phyloP scores from a whole-genome alignment of 2,329 filamentous ascomycete genomes.

The Ceratocystis lukuohia region DNA sequence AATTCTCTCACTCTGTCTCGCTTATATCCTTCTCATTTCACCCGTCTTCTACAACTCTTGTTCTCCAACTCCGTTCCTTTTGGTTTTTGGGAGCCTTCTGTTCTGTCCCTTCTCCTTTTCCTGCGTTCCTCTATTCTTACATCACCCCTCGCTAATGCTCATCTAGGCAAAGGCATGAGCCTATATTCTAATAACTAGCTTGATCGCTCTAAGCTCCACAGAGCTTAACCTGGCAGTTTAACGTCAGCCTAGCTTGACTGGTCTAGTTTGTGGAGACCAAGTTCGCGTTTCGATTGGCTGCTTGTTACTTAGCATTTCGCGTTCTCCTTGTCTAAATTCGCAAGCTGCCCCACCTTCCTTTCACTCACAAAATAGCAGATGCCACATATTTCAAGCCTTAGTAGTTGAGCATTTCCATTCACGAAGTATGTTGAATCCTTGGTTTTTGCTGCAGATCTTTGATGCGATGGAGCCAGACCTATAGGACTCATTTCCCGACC shows the following conservation, averaged over 20 bases:
- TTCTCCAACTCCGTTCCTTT: too few species aligned
- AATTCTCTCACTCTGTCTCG: not conserved
- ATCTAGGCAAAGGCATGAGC: not conserved
- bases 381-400: not conserved
- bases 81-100: not conserved
- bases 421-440: not conserved
- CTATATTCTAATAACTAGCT: not conserved
- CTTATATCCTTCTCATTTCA: not conserved
- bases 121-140: not conserved
- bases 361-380: not conserved
- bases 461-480: too few species aligned
- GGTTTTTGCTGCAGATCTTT: not conserved
- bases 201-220: not conserved
- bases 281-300: not conserved
- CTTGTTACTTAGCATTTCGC: not conserved
- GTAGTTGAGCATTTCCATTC: not conserved
- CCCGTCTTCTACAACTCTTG: not conserved
- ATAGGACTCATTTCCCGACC: not conserved
- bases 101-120: not conserved
- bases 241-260: not conserved
- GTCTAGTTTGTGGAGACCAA: not conserved
- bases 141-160: not conserved
- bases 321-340: not conserved
- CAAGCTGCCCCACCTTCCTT: not conserved
- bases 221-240: not conserved